phyloP scores from a whole-genome alignment of 1,284 basidiomycete genomes.

The Blastosporella zonata region DNA sequence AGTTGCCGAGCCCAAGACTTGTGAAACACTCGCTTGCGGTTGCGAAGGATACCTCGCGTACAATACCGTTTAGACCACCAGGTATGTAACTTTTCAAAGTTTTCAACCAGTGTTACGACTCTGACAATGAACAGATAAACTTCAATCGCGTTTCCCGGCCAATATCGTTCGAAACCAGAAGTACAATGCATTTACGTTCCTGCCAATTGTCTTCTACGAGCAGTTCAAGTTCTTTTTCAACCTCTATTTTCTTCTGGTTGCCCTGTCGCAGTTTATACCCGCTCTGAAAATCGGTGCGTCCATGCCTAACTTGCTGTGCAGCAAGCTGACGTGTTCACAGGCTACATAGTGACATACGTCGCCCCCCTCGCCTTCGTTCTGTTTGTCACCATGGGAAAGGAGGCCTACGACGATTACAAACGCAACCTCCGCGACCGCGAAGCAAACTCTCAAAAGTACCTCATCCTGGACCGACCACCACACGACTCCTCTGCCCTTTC shows the following conservation, averaged over 20 bases:
- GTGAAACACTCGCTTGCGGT: conserved; percentile 7
- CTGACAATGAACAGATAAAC: conserved; percentile 50
- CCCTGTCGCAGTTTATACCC: conserved; percentile 93
- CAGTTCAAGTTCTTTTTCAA: conserved; percentile 99
- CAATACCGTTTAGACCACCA: conserved; percentile 73
- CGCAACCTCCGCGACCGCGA: conserved; percentile 89
- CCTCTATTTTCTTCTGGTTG: conserved; percentile 96
- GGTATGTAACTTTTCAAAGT: conserved; percentile 36
- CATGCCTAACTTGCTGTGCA: conserved; percentile 22
- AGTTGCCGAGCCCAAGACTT: conserved; percentile 17
- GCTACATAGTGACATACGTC: conserved; percentile 95
- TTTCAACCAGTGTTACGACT: not conserved
- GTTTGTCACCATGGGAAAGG: conserved; percentile 95
- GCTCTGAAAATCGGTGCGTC: conserved; percentile 88
- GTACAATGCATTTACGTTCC: conserved; percentile 92
- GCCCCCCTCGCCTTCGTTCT: conserved; percentile 96
- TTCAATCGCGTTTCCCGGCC: conserved; percentile 66
- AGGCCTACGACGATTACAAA: conserved; percentile 97
- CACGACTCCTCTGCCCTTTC: conserved; percentile 29
- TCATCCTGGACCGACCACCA: conserved; percentile 64
- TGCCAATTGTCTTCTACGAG: conserved; percentile 96
- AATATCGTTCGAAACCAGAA: conserved; percentile 98
- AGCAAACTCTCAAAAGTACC: conserved; percentile 92
- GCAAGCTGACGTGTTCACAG: conserved; percentile 35
- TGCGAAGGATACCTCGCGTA: conserved; percentile 68